These are phyloP conservation scores for Penicillium dipodomyicola DNA, from an alignment of 495 filamentous ascomycete species.

Conservation along the genomic window DNA sequence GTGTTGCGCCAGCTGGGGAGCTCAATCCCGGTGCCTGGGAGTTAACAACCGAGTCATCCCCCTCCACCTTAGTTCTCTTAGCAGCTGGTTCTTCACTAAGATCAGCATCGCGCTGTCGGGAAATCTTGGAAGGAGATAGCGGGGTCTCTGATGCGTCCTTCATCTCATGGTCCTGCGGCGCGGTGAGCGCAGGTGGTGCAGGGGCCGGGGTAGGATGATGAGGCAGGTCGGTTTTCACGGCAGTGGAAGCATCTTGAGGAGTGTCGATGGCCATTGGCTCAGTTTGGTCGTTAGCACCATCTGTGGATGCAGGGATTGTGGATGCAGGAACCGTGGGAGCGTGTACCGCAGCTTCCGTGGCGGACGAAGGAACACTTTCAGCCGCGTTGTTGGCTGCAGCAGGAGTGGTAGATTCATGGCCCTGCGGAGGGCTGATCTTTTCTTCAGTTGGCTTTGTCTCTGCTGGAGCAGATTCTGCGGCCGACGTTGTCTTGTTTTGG, in stretches of 20 bases:
- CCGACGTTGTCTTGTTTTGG: background rate
- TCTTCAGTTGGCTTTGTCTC: conserved; percentile 15
- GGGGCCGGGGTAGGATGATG: conserved; percentile 31
- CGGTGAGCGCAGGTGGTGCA: conserved; percentile 15
- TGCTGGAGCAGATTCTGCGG: conserved; percentile 10
- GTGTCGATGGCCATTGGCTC: conserved; percentile 25
- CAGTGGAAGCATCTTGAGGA: conserved; percentile 12
- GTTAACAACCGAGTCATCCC: conserved; percentile 29
- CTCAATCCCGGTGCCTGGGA: conserved; percentile 42
- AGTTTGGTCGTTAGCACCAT: conserved; percentile 9
- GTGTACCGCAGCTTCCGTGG: conserved; percentile 3
- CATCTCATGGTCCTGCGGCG: conserved; percentile 41
- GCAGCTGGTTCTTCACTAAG: conserved; percentile 68
- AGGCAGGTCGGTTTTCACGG: conserved; percentile 36
- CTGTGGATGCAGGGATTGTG: conserved; percentile 9
- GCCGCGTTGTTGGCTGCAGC: background rate
- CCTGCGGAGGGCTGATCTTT: background rate
- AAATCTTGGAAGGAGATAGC: conserved; percentile 53
- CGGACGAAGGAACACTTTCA: background rate
- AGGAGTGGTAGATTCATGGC: background rate
- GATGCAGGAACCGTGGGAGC: conserved; percentile 3
- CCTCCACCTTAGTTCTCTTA: conserved; percentile 70
- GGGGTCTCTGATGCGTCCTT: conserved; percentile 39
- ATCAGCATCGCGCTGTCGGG: conserved; percentile 69
- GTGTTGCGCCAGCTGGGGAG: conserved; percentile 27